A percentile compares a stretch with the other conserved stretches of the same genome.
Evolutionary conservation across 352 stramenopile genomes (phyloP).

Genomic region (Globisporangium mamillatum): DNA sequence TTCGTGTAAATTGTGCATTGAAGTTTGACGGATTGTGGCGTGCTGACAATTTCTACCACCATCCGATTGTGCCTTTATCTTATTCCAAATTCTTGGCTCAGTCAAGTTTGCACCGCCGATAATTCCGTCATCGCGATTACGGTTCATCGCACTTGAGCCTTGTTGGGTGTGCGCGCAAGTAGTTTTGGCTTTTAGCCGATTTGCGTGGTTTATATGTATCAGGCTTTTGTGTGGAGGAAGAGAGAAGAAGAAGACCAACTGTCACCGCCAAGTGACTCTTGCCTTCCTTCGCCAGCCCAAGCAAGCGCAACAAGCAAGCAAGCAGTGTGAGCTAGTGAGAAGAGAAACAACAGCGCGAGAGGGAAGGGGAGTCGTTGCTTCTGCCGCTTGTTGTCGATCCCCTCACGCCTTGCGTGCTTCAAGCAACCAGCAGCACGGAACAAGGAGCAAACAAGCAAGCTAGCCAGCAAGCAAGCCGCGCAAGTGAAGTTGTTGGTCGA

Average conservation of each 20-base stretch:
- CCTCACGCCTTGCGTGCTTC: not conserved
- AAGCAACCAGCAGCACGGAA: not conserved
- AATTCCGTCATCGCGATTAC: no score
- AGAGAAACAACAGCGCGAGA: not conserved
- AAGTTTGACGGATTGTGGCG: no score
- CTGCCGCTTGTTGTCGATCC: not conserved
- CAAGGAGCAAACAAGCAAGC: not conserved
- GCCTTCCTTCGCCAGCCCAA: not conserved
- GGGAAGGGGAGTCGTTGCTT: not conserved
- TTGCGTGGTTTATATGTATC: not conserved
- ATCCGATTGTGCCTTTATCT: not conserved
- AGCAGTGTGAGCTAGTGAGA: not conserved
- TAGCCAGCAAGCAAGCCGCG: not conserved
- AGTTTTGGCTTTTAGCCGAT: not conserved
- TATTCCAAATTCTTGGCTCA: not conserved
- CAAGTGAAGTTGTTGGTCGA: not conserved
- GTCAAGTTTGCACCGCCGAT: no score
- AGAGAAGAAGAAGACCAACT: not conserved
- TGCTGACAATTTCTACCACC: no score
- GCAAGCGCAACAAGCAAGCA: not conserved
- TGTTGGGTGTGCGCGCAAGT: not conserved
- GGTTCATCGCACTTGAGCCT: not conserved
- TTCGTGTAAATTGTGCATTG: no score
- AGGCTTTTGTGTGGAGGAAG: not conserved
- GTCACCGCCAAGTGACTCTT: not conserved